Evolutionary conservation across 257 asterid genomes (phyloP), one percentile per base, ranked within the genome.

Genomic region (Plectranthus barbatus): DNA sequence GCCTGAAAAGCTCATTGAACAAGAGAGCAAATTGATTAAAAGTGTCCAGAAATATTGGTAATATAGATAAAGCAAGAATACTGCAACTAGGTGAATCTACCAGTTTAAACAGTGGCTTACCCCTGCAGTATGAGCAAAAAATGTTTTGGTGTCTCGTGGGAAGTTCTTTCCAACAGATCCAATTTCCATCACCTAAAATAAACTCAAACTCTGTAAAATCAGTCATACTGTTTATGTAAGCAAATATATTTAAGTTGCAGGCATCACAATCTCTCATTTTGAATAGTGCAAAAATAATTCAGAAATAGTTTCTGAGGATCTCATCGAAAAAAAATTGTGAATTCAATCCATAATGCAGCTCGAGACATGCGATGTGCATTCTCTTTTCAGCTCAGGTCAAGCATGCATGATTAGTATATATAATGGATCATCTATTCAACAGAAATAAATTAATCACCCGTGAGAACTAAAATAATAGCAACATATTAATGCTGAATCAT

Each of bases 91-190:
- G n/a, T n/a, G n/a, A n/a, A n/a, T n/a, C n/a, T n/a, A n/a, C n/a
- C n/a, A n/a, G 12, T 42, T 57, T 55, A 56, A 66, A 64, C 20
- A 62, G 66, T 34, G 72, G 51, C 87, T 83, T 77, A 93, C 96
- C 86, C 77, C 93, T 31, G 91, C 73, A 64, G 90, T 64, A 76
- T 93, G 97, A 72, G 91, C 88, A 62, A 76, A 90, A 70, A 93
- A 80, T 51, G 77, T 79, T 67, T 83, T 84, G 74, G 58, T 69
- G 67, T 83, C 90, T 61, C 75, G 75, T 60, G 82, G 70, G 60
- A 64, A 76, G 70, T 85, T 78, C 84, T 81, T 93, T 59, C 99
- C 99, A 72, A 93, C 87, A 33, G 99, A 93, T 69, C 99, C 99
- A 77, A 93, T 90, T 81, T 93, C 99, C 72, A 93, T 26, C 51